Conservation (phyloP, 129 eudicot species). For the Chrysanthemum seticuspe region DNA sequence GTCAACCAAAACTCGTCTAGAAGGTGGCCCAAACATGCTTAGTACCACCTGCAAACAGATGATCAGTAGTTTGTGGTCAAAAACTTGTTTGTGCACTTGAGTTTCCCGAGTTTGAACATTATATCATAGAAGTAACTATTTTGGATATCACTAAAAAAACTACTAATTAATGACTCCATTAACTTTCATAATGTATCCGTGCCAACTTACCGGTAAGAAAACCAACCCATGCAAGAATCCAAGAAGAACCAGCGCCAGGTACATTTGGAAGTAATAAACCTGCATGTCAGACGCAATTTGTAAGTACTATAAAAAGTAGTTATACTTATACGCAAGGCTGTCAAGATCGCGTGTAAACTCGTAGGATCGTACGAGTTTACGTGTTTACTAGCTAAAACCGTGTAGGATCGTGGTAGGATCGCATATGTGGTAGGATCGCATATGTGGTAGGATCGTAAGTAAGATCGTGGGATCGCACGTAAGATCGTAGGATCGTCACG, state of each 20-base stretch:
- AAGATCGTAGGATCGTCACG: no score
- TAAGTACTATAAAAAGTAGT: neutral
- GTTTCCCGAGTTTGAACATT: neutral
- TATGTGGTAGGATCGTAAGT: no score
- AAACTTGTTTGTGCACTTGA: neutral
- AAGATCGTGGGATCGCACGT: no score
- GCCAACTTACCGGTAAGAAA: conserved; percentile 83
- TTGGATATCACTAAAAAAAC: no score
- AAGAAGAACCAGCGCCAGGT: conserved; percentile 87
- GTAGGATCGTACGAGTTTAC: no score
- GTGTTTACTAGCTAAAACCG: no score
- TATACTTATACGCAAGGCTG: no score
- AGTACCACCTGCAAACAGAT: conserved; percentile 58
- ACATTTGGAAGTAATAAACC: conserved; percentile 99
- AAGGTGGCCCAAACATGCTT: conserved; percentile 98
- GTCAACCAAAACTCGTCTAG: conserved; percentile 62
- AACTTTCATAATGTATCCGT: neutral
- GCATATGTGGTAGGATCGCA: no score
- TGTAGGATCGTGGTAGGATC: no score
- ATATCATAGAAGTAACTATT: no score
- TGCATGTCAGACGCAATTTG: conserved; percentile 33
- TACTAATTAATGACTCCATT: neutral
- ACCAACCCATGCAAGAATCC: conserved; percentile 95
- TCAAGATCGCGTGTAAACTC: no score
- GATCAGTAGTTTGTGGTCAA: conserved; percentile 3